Base-by-base conservation (phyloP, 345 rosid species). In the Brassica napus region DNA sequence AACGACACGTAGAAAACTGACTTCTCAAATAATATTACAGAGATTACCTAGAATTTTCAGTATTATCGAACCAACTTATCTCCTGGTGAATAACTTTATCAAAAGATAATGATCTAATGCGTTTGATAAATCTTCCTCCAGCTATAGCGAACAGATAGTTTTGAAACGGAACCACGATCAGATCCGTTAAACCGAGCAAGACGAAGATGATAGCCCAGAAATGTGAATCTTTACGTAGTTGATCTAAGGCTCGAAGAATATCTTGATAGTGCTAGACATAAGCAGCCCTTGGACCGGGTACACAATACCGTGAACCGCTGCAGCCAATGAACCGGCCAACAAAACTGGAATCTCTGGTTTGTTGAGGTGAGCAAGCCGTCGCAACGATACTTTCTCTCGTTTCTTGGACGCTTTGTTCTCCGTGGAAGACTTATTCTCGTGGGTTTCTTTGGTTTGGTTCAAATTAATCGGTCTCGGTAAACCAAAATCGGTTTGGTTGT, bases 31-130 rank as follows among this genome's bases (percentile, higher is more conserved):
- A 16, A 16, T 16, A 16, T 16, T 16, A 16, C 18, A 16, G 18
- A 16, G 24, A 23, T 23, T 63, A 80, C 83, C 83, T 94, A 4
- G 97, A 84, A 72, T 90, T 92, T 14, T 85, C 77, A 47, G 93
- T 83, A 70, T 89, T 92, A 63, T 94, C 98, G 11, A 94, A 94
- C 94, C 96, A 94, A 79, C 92, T 84, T 60, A 94, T 92, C 54
- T 92, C 87, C 77, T 92, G 96, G 82, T 89, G 91, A 44, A 89
- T 96, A 21, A 92, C 88, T 78, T 88, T 90, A 79, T 88, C 87
- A 73, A 94, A 94, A 0, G 89, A 84, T 86, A 86, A 61, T 12
- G 88, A 79, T 15, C 98, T 86, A 57, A 92, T 90, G 65, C 97
- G 82, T 79, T 82, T 79, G 6, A 94, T 87, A 81, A 94, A 58